phyloP scores from a whole-genome alignment of 768 basidiomycete species.

The Crepidotus variabilis region DNA sequence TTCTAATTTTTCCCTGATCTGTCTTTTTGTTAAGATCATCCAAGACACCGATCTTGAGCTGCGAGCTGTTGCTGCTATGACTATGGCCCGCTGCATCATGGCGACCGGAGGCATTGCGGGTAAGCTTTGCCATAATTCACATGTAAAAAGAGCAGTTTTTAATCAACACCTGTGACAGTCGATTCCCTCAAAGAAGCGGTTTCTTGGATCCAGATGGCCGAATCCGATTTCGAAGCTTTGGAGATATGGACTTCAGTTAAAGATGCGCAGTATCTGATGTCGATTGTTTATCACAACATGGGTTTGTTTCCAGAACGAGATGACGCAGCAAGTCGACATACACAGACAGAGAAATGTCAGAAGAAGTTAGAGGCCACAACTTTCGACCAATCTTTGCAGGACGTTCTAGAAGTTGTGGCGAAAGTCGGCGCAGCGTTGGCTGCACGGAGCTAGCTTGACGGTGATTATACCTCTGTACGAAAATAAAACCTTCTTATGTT shows the following conservation, averaged over 20 bases:
- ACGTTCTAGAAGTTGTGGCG: conserved; percentile 55
- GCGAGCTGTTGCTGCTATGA: conserved; percentile 71
- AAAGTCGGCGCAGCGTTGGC: conserved; percentile 58
- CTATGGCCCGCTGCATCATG: conserved; percentile 71
- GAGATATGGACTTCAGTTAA: conserved; percentile 55
- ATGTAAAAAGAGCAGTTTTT: background rate
- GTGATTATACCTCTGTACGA: background rate
- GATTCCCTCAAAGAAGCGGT: conserved; percentile 52
- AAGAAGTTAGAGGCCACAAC: conserved; percentile 38
- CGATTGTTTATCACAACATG: conserved; percentile 71
- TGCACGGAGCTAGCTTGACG: conserved; percentile 16
- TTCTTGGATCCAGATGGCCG: conserved; percentile 57
- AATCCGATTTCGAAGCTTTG: conserved; percentile 58
- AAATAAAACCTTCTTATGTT: no score
- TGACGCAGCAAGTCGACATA: conserved; percentile 45
- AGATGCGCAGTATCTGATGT: conserved; percentile 71
- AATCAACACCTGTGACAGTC: conserved; percentile 18
- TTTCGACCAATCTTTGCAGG: conserved; percentile 48
- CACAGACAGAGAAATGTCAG: conserved; percentile 37
- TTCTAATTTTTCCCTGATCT: background rate
- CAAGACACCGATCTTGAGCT: conserved; percentile 72
- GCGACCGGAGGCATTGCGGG: conserved; percentile 47
- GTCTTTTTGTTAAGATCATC: conserved; percentile 45
- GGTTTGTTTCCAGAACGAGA: conserved; percentile 53
- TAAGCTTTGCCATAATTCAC: conserved; percentile 20